These are phyloP conservation scores for Hibiscus syriacus DNA, from an alignment of 345 rosid genomes.

Conservation along the genomic window DNA sequence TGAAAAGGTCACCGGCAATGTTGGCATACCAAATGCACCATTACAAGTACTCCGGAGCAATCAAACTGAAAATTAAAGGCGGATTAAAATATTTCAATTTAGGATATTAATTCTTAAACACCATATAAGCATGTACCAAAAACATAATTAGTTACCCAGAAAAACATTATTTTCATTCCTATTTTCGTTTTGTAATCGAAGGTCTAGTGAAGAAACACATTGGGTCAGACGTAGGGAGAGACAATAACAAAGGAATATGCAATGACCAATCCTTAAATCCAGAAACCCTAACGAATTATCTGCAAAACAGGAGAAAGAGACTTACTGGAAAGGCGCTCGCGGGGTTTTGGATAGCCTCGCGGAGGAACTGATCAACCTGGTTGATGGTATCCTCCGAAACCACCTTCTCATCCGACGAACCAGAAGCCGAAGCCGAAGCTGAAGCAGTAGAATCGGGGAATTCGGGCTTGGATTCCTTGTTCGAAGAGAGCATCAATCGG, in stretches of 20 bases:
- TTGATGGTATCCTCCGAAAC: slow-evolving; percentile 28
- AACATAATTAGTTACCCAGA: background rate
- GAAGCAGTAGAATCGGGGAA: slow-evolving; percentile 12
- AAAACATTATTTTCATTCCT: background rate
- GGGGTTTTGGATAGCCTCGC: slow-evolving; percentile 66
- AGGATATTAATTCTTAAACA: background rate
- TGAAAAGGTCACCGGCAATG: background rate
- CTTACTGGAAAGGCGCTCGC: slow-evolving; percentile 72
- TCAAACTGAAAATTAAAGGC: background rate
- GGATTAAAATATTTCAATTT: background rate
- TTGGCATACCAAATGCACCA: background rate
- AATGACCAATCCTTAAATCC: no score
- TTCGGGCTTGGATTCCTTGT: slow-evolving; percentile 14
- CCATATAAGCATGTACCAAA: background rate
- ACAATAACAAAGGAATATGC: background rate
- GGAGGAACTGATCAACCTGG: slow-evolving; percentile 74
- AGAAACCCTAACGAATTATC: background rate
- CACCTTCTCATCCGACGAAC: slow-evolving; percentile 14
- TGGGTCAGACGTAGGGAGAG: background rate
- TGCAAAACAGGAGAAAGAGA: background rate
- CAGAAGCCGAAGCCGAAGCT: background rate
- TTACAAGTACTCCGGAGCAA: background rate
- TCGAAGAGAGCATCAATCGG: slow-evolving; percentile 45
- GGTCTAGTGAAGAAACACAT: background rate
- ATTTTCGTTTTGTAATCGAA: background rate